These are phyloP conservation scores for Candida sanyaensis DNA, from an alignment of 1,139 yeast species.

Conservation along the genomic window DNA sequence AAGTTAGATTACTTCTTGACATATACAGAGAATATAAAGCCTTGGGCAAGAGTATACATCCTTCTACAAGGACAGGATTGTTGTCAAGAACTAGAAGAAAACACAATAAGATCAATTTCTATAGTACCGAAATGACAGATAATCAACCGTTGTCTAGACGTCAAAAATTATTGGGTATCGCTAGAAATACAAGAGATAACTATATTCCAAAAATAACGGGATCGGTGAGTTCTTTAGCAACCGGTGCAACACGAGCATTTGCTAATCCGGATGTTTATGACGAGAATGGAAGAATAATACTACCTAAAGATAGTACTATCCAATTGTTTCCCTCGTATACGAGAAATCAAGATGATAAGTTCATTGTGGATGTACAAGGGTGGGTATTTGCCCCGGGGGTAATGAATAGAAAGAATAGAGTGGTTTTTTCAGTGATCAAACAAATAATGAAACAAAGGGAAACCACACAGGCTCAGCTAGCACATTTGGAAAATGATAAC, in stretches of 20 bases:
- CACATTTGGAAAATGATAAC: constrained; percentile 30
- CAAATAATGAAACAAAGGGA: constrained; percentile 54
- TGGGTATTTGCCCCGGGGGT: constrained; percentile 73
- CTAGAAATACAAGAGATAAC: constrained; percentile 57
- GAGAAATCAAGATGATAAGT: constrained; percentile 35
- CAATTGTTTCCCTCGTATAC: constrained; percentile 68
- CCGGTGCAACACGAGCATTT: constrained; percentile 46
- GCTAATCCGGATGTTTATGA: constrained; percentile 31
- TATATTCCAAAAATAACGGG: constrained; percentile 56
- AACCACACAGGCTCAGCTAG: constrained; percentile 27
- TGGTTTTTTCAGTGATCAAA: constrained; percentile 68
- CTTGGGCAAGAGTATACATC: constrained; percentile 18
- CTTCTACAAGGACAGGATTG: constrained; percentile 14
- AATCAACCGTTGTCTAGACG: constrained; percentile 24
- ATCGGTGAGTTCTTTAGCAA: constrained; percentile 50
- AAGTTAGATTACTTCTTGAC: constrained; percentile 20
- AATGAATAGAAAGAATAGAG: constrained; percentile 67
- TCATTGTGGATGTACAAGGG: constrained; percentile 69
- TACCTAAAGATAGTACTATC: constrained; percentile 41
- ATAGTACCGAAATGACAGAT: not conserved
- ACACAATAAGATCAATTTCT: not conserved
- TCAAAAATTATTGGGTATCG: constrained; percentile 47
- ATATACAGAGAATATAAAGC: constrained; percentile 28
- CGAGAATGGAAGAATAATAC: constrained; percentile 31
- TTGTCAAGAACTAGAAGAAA: constrained; percentile 7